Base-by-base conservation (phyloP, 345 rosid species). In the Ceriops zippeliana region DNA sequence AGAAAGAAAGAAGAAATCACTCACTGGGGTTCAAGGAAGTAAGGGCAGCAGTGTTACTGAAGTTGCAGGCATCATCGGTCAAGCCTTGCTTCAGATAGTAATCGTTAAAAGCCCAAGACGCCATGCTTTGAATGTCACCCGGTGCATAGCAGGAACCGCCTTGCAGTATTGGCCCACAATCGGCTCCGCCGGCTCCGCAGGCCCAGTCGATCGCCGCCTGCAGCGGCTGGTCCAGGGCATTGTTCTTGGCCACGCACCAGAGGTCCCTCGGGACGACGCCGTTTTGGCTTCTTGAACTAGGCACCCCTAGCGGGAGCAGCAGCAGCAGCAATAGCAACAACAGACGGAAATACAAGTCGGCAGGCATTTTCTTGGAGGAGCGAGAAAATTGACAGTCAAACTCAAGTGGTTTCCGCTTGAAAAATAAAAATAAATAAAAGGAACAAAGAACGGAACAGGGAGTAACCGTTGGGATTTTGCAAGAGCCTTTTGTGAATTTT, bases 171-270 rank as follows among this genome's bases (percentile, higher is more conserved):
- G 80, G 83, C 20, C 73, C 57, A 73, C 92, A 92, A 62, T 83
- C 76, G 20, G 90, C 79, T 32, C 86, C 92, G 11, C 95, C 96
- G 1, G 73, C 70, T 2, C 96, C 91, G 70, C 96, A 92, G 0
- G 98, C 92, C 98, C 96, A 92, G 70, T 84, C 81, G 47, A 92
- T 62, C n/a, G 95, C 90, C 62, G 66, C 68, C 80, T 82, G 87
- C 21, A 92, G 84, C 24, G 86, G 73, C 17, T 87, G 81, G 69
- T 93, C 93, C 38, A 83, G 89, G 3, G 89, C 96, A 82, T 93
- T 89, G 83, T 90, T 88, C 90, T 85, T 88, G 3, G 97, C 92
- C 52, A 90, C 98, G 78, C 98, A 93, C 91, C 92, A 91, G 1
- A 91, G 89, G 69, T 86, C 90, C 76, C 76, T 63, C 49, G 70